These are phyloP conservation scores for Mycena sp. DNA, from an alignment of 1,284 basidiomycete genomes.

Conservation along the genomic window DNA sequence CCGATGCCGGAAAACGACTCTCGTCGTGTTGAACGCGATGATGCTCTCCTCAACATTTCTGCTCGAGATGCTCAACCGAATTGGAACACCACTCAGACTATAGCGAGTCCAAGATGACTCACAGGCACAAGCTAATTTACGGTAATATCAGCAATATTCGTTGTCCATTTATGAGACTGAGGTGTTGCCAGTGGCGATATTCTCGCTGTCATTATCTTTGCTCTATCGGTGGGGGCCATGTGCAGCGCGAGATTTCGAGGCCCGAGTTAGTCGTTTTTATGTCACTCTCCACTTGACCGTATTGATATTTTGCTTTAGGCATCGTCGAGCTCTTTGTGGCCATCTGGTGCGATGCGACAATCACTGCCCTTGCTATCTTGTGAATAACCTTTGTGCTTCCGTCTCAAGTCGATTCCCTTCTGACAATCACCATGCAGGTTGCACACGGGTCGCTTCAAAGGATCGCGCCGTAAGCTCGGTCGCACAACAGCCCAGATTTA, in stretches of 20 bases:
- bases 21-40: not conserved
- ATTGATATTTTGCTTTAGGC: not conserved
- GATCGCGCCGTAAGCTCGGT: not conserved
- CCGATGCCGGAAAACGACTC: too few species aligned
- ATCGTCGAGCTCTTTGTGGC: not conserved
- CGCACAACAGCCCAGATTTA: constrained; percentile 5
- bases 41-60: not conserved
- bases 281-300: not conserved
- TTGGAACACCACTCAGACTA: not conserved
- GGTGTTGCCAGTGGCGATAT: not conserved
- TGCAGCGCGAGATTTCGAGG: not conserved
- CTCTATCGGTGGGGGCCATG: not conserved
- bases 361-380: not conserved
- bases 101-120: not conserved
- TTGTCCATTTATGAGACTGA: not conserved
- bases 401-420: not conserved
- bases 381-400: not conserved
- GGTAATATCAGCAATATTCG: not conserved
- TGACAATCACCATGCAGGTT: not conserved
- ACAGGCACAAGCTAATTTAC: not conserved
- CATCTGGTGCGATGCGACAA: constrained; percentile 3
- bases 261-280: not conserved
- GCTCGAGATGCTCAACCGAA: not conserved
- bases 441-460: not conserved
- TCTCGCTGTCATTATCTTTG: not conserved